Percentiles rank a stretch among this genome's conserved stretches.
Conservation (phyloP, 371 early-diverging fungal species). For the Syncephalastrum contaminatum region DNA sequence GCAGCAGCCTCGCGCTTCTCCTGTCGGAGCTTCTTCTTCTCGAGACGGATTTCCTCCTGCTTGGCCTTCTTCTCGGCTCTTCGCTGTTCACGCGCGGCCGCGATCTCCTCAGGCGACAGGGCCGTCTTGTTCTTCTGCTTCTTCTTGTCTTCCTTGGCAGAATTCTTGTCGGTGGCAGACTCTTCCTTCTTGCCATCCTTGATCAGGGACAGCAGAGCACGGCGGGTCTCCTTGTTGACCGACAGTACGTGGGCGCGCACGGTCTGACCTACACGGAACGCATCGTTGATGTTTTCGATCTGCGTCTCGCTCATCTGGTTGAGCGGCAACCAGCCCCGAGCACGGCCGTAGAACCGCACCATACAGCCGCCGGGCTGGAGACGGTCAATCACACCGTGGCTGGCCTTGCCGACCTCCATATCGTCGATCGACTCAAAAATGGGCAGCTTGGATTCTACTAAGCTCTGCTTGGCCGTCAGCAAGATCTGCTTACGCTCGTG, state of each 20-base stretch:
- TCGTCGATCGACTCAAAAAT: conserved; percentile 59
- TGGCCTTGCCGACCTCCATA: conserved; percentile 55
- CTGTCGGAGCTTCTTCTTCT: no score
- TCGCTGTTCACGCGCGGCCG: no score
- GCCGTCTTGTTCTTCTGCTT: conserved; percentile 53
- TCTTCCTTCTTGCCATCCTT: conserved; percentile 29
- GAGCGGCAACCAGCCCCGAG: conserved; percentile 68
- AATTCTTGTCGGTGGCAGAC: conserved; percentile 19
- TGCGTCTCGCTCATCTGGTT: conserved; percentile 61
- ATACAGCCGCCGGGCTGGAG: conserved; percentile 70
- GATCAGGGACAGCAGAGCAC: conserved; percentile 36
- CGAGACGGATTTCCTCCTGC: conserved; percentile 3
- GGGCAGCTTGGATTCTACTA: conserved; percentile 74
- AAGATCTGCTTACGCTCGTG: conserved; percentile 50
- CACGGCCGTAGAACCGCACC: conserved; percentile 75
- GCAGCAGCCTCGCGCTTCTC: conserved; percentile 39
- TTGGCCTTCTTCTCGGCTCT: conserved; percentile 24
- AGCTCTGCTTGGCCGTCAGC: conserved; percentile 77
- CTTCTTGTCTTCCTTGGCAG: conserved; percentile 30
- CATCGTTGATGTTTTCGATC: conserved; percentile 39
- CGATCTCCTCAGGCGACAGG: conserved; percentile 42
- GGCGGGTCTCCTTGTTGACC: conserved; percentile 46
- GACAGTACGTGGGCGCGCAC: conserved; percentile 75
- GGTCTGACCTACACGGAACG: conserved; percentile 73
- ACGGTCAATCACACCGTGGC: conserved; percentile 65